A percentile compares a stretch with the other conserved stretches of the same genome.
Evolutionary conservation across 169 alveolate species (phyloP).

Genomic region (Eimeria brunetti): DNA sequence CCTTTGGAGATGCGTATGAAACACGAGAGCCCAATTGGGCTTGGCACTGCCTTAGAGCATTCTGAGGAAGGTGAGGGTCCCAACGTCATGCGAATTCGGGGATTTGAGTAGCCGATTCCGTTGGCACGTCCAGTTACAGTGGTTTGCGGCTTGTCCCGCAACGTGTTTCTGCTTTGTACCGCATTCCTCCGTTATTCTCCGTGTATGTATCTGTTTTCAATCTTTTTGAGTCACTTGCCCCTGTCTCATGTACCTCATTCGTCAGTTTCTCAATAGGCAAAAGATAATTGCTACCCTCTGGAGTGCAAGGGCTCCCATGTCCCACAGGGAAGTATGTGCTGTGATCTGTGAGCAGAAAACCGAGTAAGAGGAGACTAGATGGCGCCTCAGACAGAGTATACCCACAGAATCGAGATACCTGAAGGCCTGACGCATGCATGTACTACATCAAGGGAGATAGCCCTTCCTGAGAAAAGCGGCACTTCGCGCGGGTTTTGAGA

Average conservation of each 20-base stretch:
- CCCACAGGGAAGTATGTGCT: not conserved
- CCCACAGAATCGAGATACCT: not conserved
- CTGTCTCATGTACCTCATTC: not conserved
- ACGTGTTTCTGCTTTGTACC: not conserved
- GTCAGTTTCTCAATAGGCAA: not conserved
- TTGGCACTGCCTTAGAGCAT: not conserved
- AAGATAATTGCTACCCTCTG: not conserved
- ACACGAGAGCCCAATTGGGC: not conserved
- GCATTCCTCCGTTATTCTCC: not conserved
- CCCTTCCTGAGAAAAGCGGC: not conserved
- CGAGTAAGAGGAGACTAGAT: not conserved
- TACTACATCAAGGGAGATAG: not conserved
- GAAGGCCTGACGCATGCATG: not conserved
- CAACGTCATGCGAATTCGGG: not conserved
- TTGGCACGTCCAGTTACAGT: not conserved
- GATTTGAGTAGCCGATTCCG: not conserved
- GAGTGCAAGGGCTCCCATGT: not conserved
- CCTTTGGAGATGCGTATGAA: conserved; percentile 46
- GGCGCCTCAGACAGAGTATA: not conserved
- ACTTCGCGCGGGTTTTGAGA: not conserved
- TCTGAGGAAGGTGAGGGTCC: not conserved
- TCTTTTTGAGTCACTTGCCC: not conserved
- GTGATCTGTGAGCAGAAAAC: not conserved
- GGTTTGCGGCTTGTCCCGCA: not conserved
- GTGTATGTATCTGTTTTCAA: not conserved